A percentile compares a stretch with the other conserved stretches of the same genome.
These are phyloP conservation scores for Skeletonema marinoi DNA, from an alignment of 108 stramenopile species.

Conservation along the genomic window DNA sequence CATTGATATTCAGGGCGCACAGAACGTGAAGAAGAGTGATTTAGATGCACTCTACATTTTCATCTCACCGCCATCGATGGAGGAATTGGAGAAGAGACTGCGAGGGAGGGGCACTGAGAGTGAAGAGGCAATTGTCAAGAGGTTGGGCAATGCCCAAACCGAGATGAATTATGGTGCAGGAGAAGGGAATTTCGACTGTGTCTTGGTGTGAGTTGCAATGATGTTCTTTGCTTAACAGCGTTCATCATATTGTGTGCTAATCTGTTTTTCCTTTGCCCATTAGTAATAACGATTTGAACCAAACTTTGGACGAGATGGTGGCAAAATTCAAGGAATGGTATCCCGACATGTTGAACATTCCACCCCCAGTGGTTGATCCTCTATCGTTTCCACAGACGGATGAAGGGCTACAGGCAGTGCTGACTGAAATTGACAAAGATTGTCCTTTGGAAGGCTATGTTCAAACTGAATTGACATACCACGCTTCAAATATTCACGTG, in stretches of 20 bases:
- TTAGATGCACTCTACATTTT: conserved; percentile 70
- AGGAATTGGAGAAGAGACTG: conserved; percentile 82
- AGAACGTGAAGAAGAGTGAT: conserved; percentile 62
- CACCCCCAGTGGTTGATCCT: conserved; percentile 34
- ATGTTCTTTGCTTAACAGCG: background rate
- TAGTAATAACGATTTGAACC: background rate
- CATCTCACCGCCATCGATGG: conserved; percentile 93
- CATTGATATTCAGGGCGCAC: conserved; percentile 90
- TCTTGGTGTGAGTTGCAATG: conserved; percentile 15
- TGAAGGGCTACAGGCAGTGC: conserved; percentile 29
- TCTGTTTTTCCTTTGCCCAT: background rate
- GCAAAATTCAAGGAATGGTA: background rate
- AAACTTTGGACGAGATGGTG: background rate
- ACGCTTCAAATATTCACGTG: conserved; percentile 26
- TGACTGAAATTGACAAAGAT: conserved; percentile 29
- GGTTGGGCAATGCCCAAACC: conserved; percentile 83
- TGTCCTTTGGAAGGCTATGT: conserved; percentile 31
- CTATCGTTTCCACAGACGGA: conserved; percentile 26
- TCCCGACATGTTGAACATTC: background rate
- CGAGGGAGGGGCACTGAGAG: conserved; percentile 91
- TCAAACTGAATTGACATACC: conserved; percentile 29
- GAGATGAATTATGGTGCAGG: conserved; percentile 90
- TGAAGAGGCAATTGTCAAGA: conserved; percentile 76
- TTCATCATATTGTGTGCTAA: background rate
- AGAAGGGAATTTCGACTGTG: conserved; percentile 65